phyloP scores from a whole-genome alignment of 148 eudicot genomes.

The Chenopodium formosanum region DNA sequence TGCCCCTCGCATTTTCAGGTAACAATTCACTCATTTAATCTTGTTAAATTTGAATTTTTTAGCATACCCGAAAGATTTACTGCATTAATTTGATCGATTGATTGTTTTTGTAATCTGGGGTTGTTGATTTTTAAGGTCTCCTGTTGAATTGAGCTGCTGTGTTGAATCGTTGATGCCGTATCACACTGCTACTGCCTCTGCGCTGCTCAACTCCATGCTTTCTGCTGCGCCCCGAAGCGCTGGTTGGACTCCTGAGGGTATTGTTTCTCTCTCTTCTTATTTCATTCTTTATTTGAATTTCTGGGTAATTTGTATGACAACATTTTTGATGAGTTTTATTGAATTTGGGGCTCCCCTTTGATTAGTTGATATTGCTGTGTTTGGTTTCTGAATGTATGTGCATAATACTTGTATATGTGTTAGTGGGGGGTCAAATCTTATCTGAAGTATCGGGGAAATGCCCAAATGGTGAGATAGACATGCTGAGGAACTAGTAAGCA shows the following conservation, averaged over 20 bases:
- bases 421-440: background rate
- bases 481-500: background rate
- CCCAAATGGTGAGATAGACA: background rate
- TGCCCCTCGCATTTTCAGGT: conserved; percentile 67
- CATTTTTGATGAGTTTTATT: background rate
- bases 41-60: too few species aligned
- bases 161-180: conserved; percentile 73
- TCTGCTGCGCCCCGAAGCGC: conserved; percentile 50
- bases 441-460: background rate
- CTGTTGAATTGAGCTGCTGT: conserved; percentile 69
- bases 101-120: background rate
- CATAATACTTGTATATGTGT: background rate
- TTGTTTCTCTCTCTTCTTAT: background rate
- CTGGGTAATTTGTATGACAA: background rate
- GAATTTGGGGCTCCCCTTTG: background rate
- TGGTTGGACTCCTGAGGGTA: conserved; percentile 86
- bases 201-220: conserved; percentile 82
- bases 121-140: conserved; percentile 38
- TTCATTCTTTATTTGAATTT: background rate
- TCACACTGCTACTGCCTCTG: conserved; percentile 87
- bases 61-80: background rate
- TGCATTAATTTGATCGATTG: background rate
- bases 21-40: background rate
- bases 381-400: background rate
- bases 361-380: background rate